phyloP scores from a whole-genome alignment of 2,329 filamentous ascomycete genomes.

The Botryotinia convoluta region DNA sequence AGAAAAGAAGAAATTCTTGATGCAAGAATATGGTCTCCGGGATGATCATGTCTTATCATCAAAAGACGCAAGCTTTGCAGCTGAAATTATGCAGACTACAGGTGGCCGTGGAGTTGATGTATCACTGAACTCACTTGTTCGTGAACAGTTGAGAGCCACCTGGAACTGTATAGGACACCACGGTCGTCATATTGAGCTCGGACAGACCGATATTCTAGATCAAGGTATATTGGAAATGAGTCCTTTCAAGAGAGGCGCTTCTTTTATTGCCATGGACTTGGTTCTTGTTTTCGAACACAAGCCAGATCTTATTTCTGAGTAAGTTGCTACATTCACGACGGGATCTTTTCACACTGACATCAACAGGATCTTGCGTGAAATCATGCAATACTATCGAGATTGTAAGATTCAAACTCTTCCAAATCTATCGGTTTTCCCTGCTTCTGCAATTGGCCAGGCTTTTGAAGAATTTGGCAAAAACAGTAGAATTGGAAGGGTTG shows the following conservation, averaged over 20 bases:
- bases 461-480: neutral
- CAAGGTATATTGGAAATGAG: slow-evolving; percentile 4
- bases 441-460: neutral
- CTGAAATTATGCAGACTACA: slow-evolving; percentile 35
- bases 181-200: slow-evolving; percentile 41
- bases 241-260: slow-evolving; percentile 9
- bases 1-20: slow-evolving; percentile 42
- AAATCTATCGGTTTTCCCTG: neutral
- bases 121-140: slow-evolving; percentile 32
- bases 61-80: slow-evolving; percentile 40
- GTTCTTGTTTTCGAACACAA: neutral
- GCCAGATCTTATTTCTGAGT: neutral
- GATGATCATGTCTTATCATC: slow-evolving; percentile 42
- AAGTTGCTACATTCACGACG: neutral
- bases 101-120: slow-evolving; percentile 33
- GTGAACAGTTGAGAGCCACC: slow-evolving; percentile 28
- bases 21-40: slow-evolving; percentile 40
- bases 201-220: slow-evolving; percentile 32
- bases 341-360: neutral
- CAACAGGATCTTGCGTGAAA: neutral
- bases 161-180: slow-evolving; percentile 40
- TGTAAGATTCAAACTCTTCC: neutral
- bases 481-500: slow-evolving; percentile 15
- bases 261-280: slow-evolving; percentile 19
- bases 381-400: slow-evolving; percentile 10